Percentiles rank a stretch among this genome's conserved stretches.
These are phyloP conservation scores for Pythium brassicae DNA, from an alignment of 352 stramenopile species.

Conservation along the genomic window DNA sequence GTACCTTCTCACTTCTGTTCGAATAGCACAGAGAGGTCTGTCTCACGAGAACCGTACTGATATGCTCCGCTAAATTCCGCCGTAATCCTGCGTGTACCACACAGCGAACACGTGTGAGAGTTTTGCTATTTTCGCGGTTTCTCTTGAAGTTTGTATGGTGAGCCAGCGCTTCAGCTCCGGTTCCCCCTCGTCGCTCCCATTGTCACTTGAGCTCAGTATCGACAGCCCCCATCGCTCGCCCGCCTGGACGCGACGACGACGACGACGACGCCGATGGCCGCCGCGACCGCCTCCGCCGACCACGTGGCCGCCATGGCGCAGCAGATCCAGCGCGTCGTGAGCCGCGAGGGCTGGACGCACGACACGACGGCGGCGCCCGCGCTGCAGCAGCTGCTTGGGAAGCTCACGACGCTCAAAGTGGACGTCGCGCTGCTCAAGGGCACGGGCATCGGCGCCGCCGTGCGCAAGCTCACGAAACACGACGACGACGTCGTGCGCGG, in stretches of 20 bases:
- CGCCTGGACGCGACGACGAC: background rate
- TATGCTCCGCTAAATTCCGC: background rate
- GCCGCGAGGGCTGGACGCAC: constrained; percentile 55
- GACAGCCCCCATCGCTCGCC: background rate
- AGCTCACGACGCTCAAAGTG: constrained; percentile 73
- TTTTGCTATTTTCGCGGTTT: background rate
- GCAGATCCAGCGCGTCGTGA: constrained; percentile 64
- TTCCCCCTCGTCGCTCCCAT: background rate
- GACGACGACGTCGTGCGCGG: constrained; percentile 72
- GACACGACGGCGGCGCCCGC: constrained; percentile 53
- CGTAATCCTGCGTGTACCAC: background rate
- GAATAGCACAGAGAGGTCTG: no score
- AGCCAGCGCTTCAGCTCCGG: background rate
- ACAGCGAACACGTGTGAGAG: background rate
- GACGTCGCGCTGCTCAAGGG: constrained; percentile 71
- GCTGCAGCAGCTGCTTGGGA: constrained; percentile 63
- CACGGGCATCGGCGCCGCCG: constrained; percentile 75
- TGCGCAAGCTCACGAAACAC: constrained; percentile 86
- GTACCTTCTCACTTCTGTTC: no score
- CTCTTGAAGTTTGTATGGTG: background rate
- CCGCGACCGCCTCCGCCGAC: constrained; percentile 10
- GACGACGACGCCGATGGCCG: background rate
- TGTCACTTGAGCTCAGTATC: background rate
- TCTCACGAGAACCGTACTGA: background rate
- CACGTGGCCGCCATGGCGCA: constrained; percentile 67